Conservation (phyloP, 768 basidiomycete species). For the Amanita muscaria region DNA sequence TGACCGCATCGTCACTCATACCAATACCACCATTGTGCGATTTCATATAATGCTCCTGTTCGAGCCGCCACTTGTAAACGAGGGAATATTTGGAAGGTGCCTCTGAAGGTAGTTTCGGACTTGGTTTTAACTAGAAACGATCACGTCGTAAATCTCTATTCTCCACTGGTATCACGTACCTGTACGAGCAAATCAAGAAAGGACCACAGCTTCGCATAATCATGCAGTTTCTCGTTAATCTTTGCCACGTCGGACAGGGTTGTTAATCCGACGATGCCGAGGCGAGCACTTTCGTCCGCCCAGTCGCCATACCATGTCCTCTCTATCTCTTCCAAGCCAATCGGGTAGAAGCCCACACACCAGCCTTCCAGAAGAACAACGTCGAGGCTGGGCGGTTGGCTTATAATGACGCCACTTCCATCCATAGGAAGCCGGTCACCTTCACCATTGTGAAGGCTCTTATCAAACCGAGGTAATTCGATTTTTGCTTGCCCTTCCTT, state of each 20-base stretch:
- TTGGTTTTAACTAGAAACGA: constrained; percentile 17
- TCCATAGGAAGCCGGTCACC: constrained; percentile 65
- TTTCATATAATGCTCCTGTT: constrained; percentile 92
- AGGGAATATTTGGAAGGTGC: constrained; percentile 33
- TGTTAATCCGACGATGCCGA: constrained; percentile 30
- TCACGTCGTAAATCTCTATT: background rate
- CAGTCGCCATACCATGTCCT: constrained; percentile 42
- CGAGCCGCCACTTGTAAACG: constrained; percentile 80
- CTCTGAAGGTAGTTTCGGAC: constrained; percentile 18
- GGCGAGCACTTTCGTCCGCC: constrained; percentile 27
- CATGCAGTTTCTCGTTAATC: constrained; percentile 52
- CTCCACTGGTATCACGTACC: constrained; percentile 29
- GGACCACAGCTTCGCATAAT: constrained; percentile 62
- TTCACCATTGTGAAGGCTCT: constrained; percentile 69
- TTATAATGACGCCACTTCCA: constrained; percentile 33
- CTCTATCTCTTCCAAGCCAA: constrained; percentile 41
- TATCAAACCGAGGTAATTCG: constrained; percentile 78
- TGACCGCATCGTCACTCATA: constrained; percentile 75
- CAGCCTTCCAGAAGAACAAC: constrained; percentile 93
- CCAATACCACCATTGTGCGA: constrained; percentile 73
- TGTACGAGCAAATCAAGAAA: constrained; percentile 70
- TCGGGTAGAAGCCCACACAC: constrained; percentile 83
- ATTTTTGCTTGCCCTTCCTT: constrained; percentile 35
- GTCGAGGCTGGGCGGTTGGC: constrained; percentile 39
- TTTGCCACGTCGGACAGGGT: constrained; percentile 46